Evolutionary conservation across 345 rosid species (phyloP).

Genomic region (Eucalyptus brandiana): DNA sequence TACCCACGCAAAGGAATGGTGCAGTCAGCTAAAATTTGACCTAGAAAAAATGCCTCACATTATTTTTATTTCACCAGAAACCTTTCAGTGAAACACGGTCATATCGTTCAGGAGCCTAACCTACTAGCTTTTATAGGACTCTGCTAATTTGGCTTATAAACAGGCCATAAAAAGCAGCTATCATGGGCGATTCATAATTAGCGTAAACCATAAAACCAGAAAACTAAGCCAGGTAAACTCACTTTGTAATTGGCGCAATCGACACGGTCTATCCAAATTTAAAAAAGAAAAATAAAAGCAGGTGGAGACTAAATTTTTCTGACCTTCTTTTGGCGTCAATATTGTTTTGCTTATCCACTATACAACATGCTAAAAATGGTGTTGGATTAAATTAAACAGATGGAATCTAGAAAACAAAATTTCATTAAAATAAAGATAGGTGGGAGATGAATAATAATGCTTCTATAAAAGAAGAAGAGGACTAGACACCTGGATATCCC

Average conservation of each 20-base stretch:
- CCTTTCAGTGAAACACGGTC: background rate
- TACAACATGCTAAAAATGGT: background rate
- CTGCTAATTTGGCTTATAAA: background rate
- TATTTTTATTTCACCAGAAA: background rate
- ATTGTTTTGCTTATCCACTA: background rate
- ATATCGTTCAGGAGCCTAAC: background rate
- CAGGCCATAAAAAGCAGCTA: background rate
- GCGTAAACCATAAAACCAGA: background rate
- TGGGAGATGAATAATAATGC: background rate
- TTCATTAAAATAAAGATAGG: background rate
- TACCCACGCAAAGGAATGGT: too few species aligned
- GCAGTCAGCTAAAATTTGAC: too few species aligned
- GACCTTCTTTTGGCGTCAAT: background rate
- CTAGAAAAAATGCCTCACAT: background rate
- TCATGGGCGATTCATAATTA: background rate
- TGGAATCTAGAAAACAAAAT: background rate
- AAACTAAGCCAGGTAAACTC: background rate
- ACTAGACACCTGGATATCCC: conserved; percentile 21
- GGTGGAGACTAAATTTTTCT: background rate
- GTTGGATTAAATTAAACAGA: background rate
- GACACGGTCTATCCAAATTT: background rate
- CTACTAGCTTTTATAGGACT: background rate
- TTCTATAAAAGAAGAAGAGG: background rate
- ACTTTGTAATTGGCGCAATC: background rate
- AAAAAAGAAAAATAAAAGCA: background rate